Base-by-base conservation (phyloP, 495 filamentous ascomycete genomes). In the Aspergillus cristatus region DNA sequence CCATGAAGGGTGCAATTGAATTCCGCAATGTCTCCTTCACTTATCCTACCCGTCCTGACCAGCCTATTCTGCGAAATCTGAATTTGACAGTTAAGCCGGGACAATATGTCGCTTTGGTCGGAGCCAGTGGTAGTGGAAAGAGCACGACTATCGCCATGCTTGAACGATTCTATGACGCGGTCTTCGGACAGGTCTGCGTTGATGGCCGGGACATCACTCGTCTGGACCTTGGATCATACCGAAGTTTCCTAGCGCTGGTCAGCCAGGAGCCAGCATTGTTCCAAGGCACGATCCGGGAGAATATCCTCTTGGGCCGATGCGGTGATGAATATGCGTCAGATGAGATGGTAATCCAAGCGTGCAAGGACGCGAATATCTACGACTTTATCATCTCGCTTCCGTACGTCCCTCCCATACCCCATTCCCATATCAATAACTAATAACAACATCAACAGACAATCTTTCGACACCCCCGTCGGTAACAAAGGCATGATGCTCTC, bases 281-380 rank as follows among this genome's bases (percentile, higher is more conserved):
- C 57, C 82, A 86, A 43, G 87, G 87, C 15, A 84, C 79, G 1
- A 81, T 94, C 46, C 69, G 74, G 26, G 86, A 94, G 37, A 93
- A 93, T 50, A 76, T 94, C 34, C 57, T 91, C 1, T 66, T 93
- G 6, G 84, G 84, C 18, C 66, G 68, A 14, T 38, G 36, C 3
- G 72, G 76, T 38, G 56, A 58, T 2, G 72, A 76, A 6, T 69
- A 80, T 32, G 72, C 86, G 10, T 48, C 70, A 0, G 85, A 93
- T 15, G 76, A 74, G 25, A 66, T 67, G 6, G 68, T 94, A 14
- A 65, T 78, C 34, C 69, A 77, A 40, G 84, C 82, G n/a, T 90
- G 85, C 63, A 78, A 74, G 40, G 82, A 88, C 50, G 87, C 87
- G 16, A 94, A 93, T 46, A 94, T 94, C 46, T 86, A 87, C 54